Evolutionary conservation across 129 eudicot genomes (phyloP), one percentile per base, ranked within the genome.

Genomic region (Oenanthe sinensis): DNA sequence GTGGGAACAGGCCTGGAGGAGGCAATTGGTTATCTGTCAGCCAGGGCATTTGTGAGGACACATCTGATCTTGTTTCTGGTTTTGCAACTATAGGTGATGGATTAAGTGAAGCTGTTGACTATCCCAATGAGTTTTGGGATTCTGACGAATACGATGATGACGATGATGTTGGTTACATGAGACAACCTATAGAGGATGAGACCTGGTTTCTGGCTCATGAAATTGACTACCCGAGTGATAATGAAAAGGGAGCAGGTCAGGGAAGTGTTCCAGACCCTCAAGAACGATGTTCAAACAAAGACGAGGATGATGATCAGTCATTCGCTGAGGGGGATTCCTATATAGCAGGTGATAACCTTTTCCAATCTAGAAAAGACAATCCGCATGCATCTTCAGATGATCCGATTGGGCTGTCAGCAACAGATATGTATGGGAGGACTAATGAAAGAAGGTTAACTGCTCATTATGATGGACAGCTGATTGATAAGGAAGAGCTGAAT

Each of bases 181-280:
- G 99, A 83, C 99, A 96, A 84, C 99, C 99, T 75, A 96, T 96
- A 74, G 99, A 96, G 85, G 99, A 96, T 16, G 97, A 96, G 87
- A 84, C 93, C 72, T 92, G 99, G 99, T 96, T 96, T 90, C 82
- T 96, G 79, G 99, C 99, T 42, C 99, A 96, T 80, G 97, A 96
- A 88, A 89, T 96, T 65, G 97, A 96, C 82, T 92, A 96, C 82
- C 97, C 97, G 47, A 96, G 97, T 81, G 99, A 96, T 84, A 92
- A 86, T 50, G 97, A 92, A 81, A 96, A 96, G 87, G 96, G 90
- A 79, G 86, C 97, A 6, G 97, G 87, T 44, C 90, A 84, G 52
- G 91, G 89, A 74, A 89, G 91, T 72, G 88, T 81, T 52, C 95
- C 87, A 55, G 88, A 86, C 73, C 83, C 85, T 45, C 92, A 92